phyloP scores from a whole-genome alignment of 352 stramenopile species.

The Globisporangium camurandrum region DNA sequence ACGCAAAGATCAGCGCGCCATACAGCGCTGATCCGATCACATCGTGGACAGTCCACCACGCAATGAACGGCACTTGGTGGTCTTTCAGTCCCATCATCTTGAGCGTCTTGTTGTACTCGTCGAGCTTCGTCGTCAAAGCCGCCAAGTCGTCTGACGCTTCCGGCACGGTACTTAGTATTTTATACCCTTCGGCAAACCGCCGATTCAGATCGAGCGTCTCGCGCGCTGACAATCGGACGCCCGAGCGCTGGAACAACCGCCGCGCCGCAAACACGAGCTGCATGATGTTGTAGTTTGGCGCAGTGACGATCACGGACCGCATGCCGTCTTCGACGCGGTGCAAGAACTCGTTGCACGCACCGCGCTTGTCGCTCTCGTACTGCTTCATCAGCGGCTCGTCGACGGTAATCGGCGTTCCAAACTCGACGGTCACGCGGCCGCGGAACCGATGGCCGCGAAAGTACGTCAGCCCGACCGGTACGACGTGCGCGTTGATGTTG shows the following conservation, averaged over 20 bases:
- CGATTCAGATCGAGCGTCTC: constrained; percentile 90
- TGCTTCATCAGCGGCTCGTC: constrained; percentile 81
- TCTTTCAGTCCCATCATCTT: constrained; percentile 86
- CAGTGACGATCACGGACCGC: constrained; percentile 93
- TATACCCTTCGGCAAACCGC: constrained; percentile 87
- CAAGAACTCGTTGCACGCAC: constrained; percentile 77
- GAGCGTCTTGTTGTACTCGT: constrained; percentile 82
- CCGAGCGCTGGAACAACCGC: constrained; percentile 91
- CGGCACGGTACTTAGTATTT: constrained; percentile 67
- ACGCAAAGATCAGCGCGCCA: constrained; percentile 71
- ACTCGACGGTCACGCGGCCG: constrained; percentile 95
- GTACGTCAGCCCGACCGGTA: constrained; percentile 98
- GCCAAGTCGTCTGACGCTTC: constrained; percentile 52
- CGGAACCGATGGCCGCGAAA: constrained; percentile 96
- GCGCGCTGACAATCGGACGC: constrained; percentile 78
- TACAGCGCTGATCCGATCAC: constrained; percentile 87
- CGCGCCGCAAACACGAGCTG: constrained; percentile 94
- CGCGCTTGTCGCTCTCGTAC: constrained; percentile 83
- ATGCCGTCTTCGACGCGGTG: constrained; percentile 79
- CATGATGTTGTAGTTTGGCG: constrained; percentile 95
- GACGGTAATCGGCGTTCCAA: constrained; percentile 88
- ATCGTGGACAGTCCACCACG: constrained; percentile 84
- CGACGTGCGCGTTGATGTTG: constrained; percentile 93
- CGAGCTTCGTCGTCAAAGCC: constrained; percentile 62
- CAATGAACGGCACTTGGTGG: constrained; percentile 86